Base-by-base conservation (phyloP, 768 basidiomycete species). In the Rhodotorula diobovata region DNA sequence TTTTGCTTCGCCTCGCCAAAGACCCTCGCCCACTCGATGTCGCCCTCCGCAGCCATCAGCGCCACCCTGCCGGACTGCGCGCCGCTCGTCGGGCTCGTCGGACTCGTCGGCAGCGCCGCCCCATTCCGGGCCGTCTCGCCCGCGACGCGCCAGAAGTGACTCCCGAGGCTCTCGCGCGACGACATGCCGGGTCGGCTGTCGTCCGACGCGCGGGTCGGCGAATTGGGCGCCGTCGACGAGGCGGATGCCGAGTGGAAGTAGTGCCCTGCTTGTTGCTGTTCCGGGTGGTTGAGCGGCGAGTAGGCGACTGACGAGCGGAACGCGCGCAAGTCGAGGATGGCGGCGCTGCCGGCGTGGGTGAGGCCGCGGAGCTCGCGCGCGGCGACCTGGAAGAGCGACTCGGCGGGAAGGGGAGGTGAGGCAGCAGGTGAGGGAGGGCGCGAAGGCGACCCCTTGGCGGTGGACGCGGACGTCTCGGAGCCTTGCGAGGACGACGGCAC, bases 281-380 rank as follows among this genome's bases (percentile, higher is more conserved):
- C 2, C 4, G 20, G 54, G n/a, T n/a, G 34, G 53, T 34, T 32
- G 9, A 55, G 18, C 6, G 54, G 34, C 34, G 35, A 35, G 53
- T 28, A 28, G 28, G 25, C 10, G 43, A 18, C 30, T 32, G 34
- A 11, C 50, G 6, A 35, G 14, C 59, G 51, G 64, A 69, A 66
- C 7, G 32, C 23, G 37, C 64, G 67, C 5, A 73, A 51, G 56
- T 73, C 72, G 61, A 73, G 41, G 30, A 73, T 62, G 9, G 54
- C 67, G 30, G 61, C 56, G 18, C 55, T 56, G 1, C 61, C 41
- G 32, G 58, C 59, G 14, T 57, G 21, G 8, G 72, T 73, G 46
- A 69, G 67, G 3, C 0, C 4, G 30, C 61, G 32, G 16, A 73
- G 67, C 21, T 73, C 35, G 9, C 46, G 45, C 2, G 67, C 64